Evolutionary conservation across 768 basidiomycete genomes (phyloP), one percentile per base, ranked within the genome.

Genomic region (Harrya chromipes): DNA sequence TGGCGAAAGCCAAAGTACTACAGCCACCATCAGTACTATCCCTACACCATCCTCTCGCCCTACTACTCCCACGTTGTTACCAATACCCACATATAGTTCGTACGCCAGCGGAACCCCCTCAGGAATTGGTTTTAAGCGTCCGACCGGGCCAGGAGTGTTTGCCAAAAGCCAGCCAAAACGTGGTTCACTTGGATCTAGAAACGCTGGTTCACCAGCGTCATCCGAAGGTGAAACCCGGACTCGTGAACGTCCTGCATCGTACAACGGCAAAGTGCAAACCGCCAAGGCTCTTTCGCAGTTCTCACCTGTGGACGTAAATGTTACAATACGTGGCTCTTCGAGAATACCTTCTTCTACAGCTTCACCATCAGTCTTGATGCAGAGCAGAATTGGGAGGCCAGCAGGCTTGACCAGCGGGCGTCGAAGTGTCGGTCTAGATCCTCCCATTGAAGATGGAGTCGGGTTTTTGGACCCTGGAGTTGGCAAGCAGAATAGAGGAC

Each of bases 41-140:
- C 76, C 83, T 10, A 82, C 85, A 4, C 79, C 86, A 16, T 70
- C 76, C 5, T 87, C 86, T 34, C 81, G 88, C 2, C 88, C 88
- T 9, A 66, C 83, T 19, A 87, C 88, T 20, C 88, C 88, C 9
- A 88, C 87, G 16, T 84, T 85, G 58, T 73, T 90, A 21, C 87
- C 87, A n/a, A 56, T 88, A 26, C 84, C 87, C 3, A 75, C 80
- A 21, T 68, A 74, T 23, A 71, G 78, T 34, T 50, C 80, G 20
- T 79, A 81, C 52, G 61, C 71, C n/a, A 70, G 71, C 27, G 59
- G 71, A 38, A 26, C 48, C 26, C 43, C 43, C 23, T 38, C 72
- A 19, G 75, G 74, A 11, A 65, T 68, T 26, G 77, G 78, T 3
- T 60, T 80, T 50, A 89, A 87, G 66, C 79, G 83, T 37, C 83